A percentile compares a stretch with the other conserved stretches of the same genome.
Evolutionary conservation across 2,329 filamentous ascomycete genomes (phyloP).

Genomic region (Fusarium devonianum): DNA sequence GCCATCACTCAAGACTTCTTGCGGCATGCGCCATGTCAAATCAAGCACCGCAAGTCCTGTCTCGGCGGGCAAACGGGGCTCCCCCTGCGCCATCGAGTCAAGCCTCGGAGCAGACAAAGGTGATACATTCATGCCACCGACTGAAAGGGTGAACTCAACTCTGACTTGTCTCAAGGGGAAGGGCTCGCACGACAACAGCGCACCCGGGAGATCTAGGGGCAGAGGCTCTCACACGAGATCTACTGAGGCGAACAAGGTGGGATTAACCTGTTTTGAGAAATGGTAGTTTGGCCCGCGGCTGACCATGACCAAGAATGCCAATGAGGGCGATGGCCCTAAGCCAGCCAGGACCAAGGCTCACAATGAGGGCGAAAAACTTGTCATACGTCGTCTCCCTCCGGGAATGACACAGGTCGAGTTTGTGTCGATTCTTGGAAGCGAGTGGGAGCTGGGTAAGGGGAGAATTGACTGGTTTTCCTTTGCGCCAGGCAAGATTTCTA

Average conservation of each 20-base stretch:
- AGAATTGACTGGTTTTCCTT: conserved; percentile 86
- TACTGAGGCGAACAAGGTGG: conserved; percentile 42
- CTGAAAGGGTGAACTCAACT: conserved; percentile 18
- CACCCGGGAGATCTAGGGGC: conserved; percentile 36
- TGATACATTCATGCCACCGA: conserved; percentile 30
- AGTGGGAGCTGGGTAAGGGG: conserved; percentile 82
- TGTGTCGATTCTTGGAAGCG: conserved; percentile 71
- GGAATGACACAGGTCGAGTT: conserved; percentile 85
- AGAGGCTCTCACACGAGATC: conserved; percentile 42
- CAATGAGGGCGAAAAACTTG: conserved; percentile 75
- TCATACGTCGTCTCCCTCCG: conserved; percentile 85
- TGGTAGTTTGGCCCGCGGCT: conserved; percentile 21
- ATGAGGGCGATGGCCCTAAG: conserved; percentile 43
- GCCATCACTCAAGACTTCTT: conserved; percentile 24
- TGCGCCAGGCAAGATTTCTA: conserved; percentile 73
- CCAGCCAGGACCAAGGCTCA: conserved; percentile 44
- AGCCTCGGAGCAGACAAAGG: conserved; percentile 41
- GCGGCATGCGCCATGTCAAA: conserved; percentile 49
- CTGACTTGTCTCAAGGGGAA: conserved; percentile 39
- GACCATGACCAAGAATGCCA: conserved; percentile 36
- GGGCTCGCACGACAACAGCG: conserved; percentile 33
- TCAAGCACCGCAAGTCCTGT: conserved; percentile 47
- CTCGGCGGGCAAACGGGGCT: conserved; percentile 47
- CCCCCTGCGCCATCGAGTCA: conserved; percentile 36
- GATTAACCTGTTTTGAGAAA: conserved; percentile 5